Base-by-base conservation (phyloP, 495 filamentous ascomycete species). In the Thermochaetoides thermophila region DNA sequence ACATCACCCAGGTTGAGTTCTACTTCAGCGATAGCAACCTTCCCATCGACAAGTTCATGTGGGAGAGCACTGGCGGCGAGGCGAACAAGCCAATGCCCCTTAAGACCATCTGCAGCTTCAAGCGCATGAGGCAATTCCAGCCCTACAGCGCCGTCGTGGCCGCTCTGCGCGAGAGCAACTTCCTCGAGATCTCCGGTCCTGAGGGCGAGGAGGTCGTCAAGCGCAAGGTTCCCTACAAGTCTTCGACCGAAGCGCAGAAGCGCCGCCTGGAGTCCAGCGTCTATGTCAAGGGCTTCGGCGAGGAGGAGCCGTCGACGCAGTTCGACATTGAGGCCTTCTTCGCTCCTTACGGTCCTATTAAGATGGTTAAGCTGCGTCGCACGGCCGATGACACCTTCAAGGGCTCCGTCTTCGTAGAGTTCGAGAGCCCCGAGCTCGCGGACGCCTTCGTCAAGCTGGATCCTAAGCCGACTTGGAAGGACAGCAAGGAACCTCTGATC, bases 11-110 rank as follows among this genome's bases (percentile, higher is more conserved):
- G 83, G 85, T 94, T 35, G 87, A 99, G 49, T 99, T 95, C 53
- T 99, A 96, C 61, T 94, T 99, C 57, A 79, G 80, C 38, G 83
- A 93, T 53, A 79, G 78, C 43, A 99, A 99, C 51, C 71, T 96
- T 0, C 77, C 78, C 27, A 69, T 68, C 43, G 89, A 99, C 58
- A 79, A 83, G 49, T 87, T 84, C 60, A 68, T 99, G 23, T 77
- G 84, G 60, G 57, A 68, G 37, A 60, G 75, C 48, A 77, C 82
- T 17, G 77, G 74, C 17, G 87, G 85, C 34, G 64, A 64, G 34
- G 59, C 72, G 39, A 99, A 96, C 63, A 71, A 76, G 37, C 62
- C 86, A 22, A 74, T 99, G 6, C 59, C 75, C 0, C 64, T 99
- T 39, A 74, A 72, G 30, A 57, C 73, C 28, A 69, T 99, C 37